Evolutionary conservation across 768 basidiomycete species (phyloP), one percentile per base, ranked within the genome.

Genomic region (Auriscalpium vulgare): DNA sequence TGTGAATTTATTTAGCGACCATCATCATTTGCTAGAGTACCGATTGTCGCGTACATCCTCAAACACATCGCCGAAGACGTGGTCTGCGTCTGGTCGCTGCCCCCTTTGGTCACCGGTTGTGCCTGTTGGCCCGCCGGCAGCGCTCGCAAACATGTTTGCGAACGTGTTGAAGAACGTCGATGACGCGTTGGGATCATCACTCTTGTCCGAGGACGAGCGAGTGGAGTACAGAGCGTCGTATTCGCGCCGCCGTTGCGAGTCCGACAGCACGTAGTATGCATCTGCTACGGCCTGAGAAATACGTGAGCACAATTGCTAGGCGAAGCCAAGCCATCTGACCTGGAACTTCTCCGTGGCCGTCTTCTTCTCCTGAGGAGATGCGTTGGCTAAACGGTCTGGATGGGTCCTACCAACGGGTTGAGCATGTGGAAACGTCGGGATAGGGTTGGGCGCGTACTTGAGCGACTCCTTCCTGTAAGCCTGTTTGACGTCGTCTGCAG

Each of bases 231-330:
- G 70, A 0, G 61, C 60, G 61, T 91, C 90, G 60, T 91, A 91
- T 69, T 91, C 88, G 64, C 69, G 75, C 56, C 86, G 80, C 56
- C 88, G 77, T 45, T 77, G 75, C 4, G 84, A 70, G 69, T 97
- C 91, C 3, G 90, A 92, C 38, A 97, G 81, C 29, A 95, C 88
- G 67, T 91, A 97, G 72, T 95, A 95, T 16, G 93, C 93, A 69
- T 97, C 94, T 53, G 94, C 92, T 59, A 97, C 85, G 8, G 87
- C 83, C 87, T 88, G 66, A 53, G 14, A 1, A 50, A n/a, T 50
- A 34, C 14, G 40, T 36, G 16, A 40, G 59, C 36, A 59, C 21
- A 21, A 38, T 47, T 8, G 43, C 14, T 13, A 40, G 51, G 29
- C 5, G 8, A 16, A 51, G 4, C 48, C 9, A 19, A 21, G 36